phyloP scores from a whole-genome alignment of 2,329 filamentous ascomycete genomes.

The Xylaria sp. region DNA sequence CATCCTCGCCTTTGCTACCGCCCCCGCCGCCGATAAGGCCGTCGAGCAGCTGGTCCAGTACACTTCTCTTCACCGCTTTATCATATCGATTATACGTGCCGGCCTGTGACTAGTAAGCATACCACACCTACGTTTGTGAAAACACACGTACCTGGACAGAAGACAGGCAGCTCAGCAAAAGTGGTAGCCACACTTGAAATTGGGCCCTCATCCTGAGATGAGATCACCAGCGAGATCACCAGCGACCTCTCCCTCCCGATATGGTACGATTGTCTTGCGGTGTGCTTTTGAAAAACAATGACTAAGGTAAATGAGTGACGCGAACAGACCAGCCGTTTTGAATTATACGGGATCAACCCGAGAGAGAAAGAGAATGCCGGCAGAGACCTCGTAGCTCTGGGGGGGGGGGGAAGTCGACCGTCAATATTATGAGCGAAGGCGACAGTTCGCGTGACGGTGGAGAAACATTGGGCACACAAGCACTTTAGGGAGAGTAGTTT shows the following conservation, averaged over 20 bases:
- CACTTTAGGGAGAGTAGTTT: slow-evolving; percentile 19
- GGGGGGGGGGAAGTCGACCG: background rate
- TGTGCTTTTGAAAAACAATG: slow-evolving; percentile 11
- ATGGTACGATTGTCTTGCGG: slow-evolving; percentile 4
- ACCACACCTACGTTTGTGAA: background rate
- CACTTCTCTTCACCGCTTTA: slow-evolving; percentile 28
- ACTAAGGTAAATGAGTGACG: slow-evolving; percentile 6
- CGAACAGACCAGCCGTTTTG: slow-evolving; percentile 35
- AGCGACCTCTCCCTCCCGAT: slow-evolving; percentile 10
- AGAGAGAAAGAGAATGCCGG: slow-evolving; percentile 15
- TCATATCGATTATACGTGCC: slow-evolving; percentile 25
- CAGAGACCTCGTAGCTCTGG: slow-evolving; percentile 6
- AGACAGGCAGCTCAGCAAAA: slow-evolving; percentile 27
- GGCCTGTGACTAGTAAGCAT: slow-evolving; percentile 24
- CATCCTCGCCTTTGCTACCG: slow-evolving; percentile 13
- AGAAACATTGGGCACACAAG: slow-evolving; percentile 25
- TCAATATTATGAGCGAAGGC: slow-evolving; percentile 23
- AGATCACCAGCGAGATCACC: slow-evolving; percentile 15
- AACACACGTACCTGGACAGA: slow-evolving; percentile 29
- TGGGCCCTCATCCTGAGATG: slow-evolving; percentile 26
- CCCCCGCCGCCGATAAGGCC: slow-evolving; percentile 10
- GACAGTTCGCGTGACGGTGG: slow-evolving; percentile 19
- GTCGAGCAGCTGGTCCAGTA: slow-evolving; percentile 30
- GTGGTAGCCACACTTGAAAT: slow-evolving; percentile 18
- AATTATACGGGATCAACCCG: slow-evolving; percentile 29